Evolutionary conservation across 2,329 filamentous ascomycete genomes (phyloP).

Genomic region (Aureobasidium leucospermi): DNA sequence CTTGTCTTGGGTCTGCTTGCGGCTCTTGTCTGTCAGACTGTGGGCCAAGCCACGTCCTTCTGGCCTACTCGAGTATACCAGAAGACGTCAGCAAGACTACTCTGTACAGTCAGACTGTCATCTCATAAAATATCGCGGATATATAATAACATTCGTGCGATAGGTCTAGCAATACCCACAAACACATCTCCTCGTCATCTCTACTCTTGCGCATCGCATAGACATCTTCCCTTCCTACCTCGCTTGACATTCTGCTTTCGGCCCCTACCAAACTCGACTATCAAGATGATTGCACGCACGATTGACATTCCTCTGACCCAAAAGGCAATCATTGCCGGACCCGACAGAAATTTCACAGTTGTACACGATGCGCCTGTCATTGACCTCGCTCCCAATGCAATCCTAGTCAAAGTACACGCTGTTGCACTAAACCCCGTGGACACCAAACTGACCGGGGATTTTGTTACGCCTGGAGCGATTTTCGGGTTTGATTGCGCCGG

Average conservation of each 20-base stretch:
- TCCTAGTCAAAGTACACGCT: slow-evolving; percentile 12
- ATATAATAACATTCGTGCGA: background rate
- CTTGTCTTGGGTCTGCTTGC: background rate
- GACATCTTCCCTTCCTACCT: background rate
- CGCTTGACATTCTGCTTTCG: background rate
- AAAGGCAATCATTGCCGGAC: slow-evolving; percentile 3
- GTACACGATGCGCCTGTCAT: background rate
- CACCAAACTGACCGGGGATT: slow-evolving; percentile 27
- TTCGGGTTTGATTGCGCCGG: slow-evolving; percentile 32
- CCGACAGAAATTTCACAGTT: background rate
- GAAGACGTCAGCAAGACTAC: background rate
- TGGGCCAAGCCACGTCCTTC: background rate
- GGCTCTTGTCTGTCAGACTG: background rate
- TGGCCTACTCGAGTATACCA: background rate
- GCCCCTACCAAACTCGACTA: background rate
- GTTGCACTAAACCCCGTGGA: slow-evolving; percentile 34
- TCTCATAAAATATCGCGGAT: background rate
- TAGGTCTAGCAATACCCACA: background rate
- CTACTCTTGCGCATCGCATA: background rate
- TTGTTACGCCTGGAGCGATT: slow-evolving; percentile 24
- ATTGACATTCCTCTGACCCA: slow-evolving; percentile 4
- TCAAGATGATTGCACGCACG: background rate
- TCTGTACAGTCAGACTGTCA: background rate
- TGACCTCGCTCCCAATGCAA: background rate
- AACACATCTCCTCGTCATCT: background rate